Evolutionary conservation across 1,139 yeast species (phyloP).

Genomic region (Diutina neorugosa): DNA sequence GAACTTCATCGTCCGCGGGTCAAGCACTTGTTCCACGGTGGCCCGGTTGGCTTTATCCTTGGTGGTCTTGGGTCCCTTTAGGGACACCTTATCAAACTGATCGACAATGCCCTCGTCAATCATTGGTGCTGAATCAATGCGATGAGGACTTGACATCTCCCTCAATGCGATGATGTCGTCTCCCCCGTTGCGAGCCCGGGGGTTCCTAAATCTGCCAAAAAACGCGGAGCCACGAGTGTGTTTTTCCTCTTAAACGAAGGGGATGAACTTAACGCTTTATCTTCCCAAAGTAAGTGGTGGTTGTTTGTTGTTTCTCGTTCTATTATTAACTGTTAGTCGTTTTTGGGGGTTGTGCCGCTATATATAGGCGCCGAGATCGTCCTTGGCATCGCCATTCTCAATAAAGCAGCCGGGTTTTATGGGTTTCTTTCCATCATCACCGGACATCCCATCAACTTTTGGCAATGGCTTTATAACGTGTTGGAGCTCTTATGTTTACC

Average conservation of each 20-base stretch:
- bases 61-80: slow-evolving; percentile 32
- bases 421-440: slow-evolving; percentile 82
- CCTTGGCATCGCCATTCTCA: slow-evolving; percentile 66
- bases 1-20: slow-evolving; percentile 84
- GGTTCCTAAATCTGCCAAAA: not conserved
- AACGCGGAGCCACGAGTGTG: not conserved
- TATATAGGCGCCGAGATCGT: slow-evolving; percentile 81
- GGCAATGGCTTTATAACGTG: slow-evolving; percentile 77
- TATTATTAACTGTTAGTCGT: slow-evolving; percentile 24
- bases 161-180: not conserved
- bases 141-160: too few relatives aligned
- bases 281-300: slow-evolving; percentile 1
- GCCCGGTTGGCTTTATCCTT: slow-evolving; percentile 89
- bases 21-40: slow-evolving; percentile 92
- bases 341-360: slow-evolving; percentile 57
- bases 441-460: slow-evolving; percentile 72
- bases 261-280: not conserved
- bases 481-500: slow-evolving; percentile 53
- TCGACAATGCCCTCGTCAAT: slow-evolving; percentile 1
- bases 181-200: not conserved
- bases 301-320: too few relatives aligned
- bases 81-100: not conserved
- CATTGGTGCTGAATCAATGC: too few relatives aligned
- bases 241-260: too few relatives aligned
- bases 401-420: slow-evolving; percentile 82